phyloP scores from a whole-genome alignment of 2,329 filamentous ascomycete genomes.

The Endothia cerciana region DNA sequence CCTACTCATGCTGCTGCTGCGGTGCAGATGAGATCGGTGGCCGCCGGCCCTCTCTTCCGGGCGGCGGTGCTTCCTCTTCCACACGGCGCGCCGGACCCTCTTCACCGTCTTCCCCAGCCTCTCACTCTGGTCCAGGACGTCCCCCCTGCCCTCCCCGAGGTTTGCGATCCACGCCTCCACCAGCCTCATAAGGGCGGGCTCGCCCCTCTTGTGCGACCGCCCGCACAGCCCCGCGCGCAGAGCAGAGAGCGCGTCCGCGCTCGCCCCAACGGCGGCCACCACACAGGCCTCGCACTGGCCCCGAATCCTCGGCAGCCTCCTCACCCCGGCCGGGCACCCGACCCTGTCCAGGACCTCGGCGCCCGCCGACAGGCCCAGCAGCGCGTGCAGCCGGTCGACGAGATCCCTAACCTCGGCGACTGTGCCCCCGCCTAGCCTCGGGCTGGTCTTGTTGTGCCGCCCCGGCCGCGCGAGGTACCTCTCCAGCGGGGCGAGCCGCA shows the following conservation, averaged over 20 bases:
- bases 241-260: conserved; percentile 46
- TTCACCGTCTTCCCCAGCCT: conserved; percentile 21
- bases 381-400: conserved; percentile 34
- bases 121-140: conserved; percentile 15
- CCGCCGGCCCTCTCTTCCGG: background rate
- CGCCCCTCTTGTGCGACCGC: conserved; percentile 36
- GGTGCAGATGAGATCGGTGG: background rate
- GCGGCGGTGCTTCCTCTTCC: background rate
- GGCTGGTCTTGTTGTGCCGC: conserved; percentile 1
- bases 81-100: conserved; percentile 12
- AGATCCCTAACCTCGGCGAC: conserved; percentile 32
- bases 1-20: background rate
- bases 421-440: background rate
- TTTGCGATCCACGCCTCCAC: conserved; percentile 50
- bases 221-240: conserved; percentile 49
- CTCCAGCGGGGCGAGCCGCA: conserved; percentile 37
- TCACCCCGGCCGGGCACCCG: conserved; percentile 17
- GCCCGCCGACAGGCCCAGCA: conserved; percentile 22
- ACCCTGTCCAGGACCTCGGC: conserved; percentile 29
- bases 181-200: conserved; percentile 44
- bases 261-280: conserved; percentile 52
- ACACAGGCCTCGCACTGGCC: conserved; percentile 58
- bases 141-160: conserved; percentile 29
- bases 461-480: conserved; percentile 25
- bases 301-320: conserved; percentile 36